These are phyloP conservation scores for Actinomortierella ambigua DNA, from an alignment of 371 early-diverging fungal genomes.

Conservation along the genomic window DNA sequence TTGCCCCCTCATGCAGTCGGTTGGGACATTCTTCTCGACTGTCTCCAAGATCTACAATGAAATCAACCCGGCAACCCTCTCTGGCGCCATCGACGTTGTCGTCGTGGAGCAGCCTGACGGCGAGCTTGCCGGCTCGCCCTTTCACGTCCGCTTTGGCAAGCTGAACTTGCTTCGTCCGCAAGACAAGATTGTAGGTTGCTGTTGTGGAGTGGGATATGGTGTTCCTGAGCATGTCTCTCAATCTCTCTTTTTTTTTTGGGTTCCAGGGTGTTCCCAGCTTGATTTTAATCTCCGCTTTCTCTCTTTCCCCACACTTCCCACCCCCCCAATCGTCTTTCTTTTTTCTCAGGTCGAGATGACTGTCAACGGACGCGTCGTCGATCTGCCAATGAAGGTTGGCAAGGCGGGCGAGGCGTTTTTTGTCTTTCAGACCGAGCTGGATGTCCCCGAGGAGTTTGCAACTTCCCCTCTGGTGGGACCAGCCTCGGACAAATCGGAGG, in stretches of 20 bases:
- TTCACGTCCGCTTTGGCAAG: constrained; percentile 99
- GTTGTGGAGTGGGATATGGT: too few species aligned
- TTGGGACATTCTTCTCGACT: constrained; percentile 70
- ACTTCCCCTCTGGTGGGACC: constrained; percentile 89
- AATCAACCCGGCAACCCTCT: constrained; percentile 97
- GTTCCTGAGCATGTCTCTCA: too few species aligned
- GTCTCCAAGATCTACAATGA: constrained; percentile 95
- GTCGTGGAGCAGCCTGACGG: constrained; percentile 89
- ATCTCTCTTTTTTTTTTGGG: constrained; percentile 2
- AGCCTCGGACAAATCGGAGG: constrained; percentile 18
- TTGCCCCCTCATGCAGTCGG: constrained; percentile 63
- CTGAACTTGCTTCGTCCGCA: constrained; percentile 88
- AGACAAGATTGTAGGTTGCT: constrained; percentile 66
- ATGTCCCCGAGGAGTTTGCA: constrained; percentile 88
- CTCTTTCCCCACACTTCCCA: neutral
- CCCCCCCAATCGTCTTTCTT: neutral
- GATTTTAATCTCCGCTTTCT: too few species aligned
- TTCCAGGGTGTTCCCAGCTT: too few species aligned
- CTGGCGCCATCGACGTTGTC: constrained; percentile 98
- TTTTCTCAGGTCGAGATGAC: constrained; percentile 76
- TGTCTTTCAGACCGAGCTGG: constrained; percentile 87
- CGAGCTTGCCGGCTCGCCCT: constrained; percentile 90
- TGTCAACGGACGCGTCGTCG: constrained; percentile 82
- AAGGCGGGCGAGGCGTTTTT: constrained; percentile 99
- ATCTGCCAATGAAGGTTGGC: constrained; percentile 96